Conservation (phyloP, 768 basidiomycete species). For the Tricholoma sp. region DNA sequence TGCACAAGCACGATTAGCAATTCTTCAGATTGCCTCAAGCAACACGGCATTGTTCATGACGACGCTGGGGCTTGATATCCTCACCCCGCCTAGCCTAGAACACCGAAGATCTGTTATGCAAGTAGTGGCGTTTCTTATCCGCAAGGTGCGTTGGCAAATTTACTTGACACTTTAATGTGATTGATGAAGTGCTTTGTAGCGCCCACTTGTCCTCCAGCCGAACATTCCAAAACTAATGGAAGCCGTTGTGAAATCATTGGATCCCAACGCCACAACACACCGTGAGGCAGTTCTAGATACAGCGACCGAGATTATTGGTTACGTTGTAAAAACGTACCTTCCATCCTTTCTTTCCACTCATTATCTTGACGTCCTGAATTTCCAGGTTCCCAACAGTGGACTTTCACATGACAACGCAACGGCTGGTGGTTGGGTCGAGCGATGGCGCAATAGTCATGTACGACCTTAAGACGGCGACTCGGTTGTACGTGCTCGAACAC, state of each 20-base stretch:
- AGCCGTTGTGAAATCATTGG: slow-evolving; percentile 93
- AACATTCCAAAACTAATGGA: slow-evolving; percentile 85
- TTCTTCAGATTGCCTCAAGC: slow-evolving; percentile 76
- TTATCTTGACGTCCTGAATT: neutral
- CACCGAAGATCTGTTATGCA: slow-evolving; percentile 89
- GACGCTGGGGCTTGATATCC: slow-evolving; percentile 84
- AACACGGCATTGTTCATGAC: slow-evolving; percentile 93
- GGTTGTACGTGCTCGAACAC: slow-evolving; percentile 91
- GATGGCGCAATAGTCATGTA: slow-evolving; percentile 97
- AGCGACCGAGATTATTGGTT: slow-evolving; percentile 90
- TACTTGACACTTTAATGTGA: neutral
- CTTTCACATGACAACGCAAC: slow-evolving; percentile 83
- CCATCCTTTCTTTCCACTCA: neutral
- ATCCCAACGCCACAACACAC: slow-evolving; percentile 75
- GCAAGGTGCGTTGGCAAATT: slow-evolving; percentile 52
- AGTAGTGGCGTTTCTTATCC: slow-evolving; percentile 87
- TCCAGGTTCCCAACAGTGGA: slow-evolving; percentile 87
- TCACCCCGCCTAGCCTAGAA: slow-evolving; percentile 67
- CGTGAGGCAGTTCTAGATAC: slow-evolving; percentile 85
- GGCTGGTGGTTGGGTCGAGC: slow-evolving; percentile 87
- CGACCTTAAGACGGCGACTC: slow-evolving; percentile 92
- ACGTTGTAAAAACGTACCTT: slow-evolving; percentile 86
- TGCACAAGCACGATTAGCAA: slow-evolving; percentile 75
- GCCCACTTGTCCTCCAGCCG: slow-evolving; percentile 79
- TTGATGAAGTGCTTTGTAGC: slow-evolving; percentile 33